Percentiles rank a stretch among this genome's conserved stretches.
Conservation (phyloP, 1,284 basidiomycete species). For the Xanthoconium separans region DNA sequence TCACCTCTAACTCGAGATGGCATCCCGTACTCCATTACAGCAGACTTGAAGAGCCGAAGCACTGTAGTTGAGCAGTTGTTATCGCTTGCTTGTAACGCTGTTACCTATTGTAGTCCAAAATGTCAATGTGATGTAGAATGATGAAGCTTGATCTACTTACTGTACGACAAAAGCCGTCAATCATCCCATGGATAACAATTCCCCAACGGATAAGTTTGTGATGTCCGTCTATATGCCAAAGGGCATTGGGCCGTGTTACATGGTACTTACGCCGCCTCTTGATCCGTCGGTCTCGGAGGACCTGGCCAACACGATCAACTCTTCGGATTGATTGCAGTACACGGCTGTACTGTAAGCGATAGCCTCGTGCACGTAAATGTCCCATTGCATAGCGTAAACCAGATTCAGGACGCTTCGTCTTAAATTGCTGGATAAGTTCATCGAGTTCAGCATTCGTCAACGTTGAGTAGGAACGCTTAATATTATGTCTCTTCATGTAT, state of each 20-base stretch:
- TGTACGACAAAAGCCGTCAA: conserved; percentile 42
- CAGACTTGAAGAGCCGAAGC: conserved; percentile 20
- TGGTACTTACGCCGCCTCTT: conserved; percentile 34
- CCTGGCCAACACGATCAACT: conserved; percentile 3
- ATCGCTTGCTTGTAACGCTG: conserved; percentile 13
- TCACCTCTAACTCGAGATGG: conserved; percentile 25
- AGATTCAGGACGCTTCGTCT: conserved; percentile 16
- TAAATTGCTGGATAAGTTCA: conserved; percentile 19
- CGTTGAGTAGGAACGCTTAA: conserved; percentile 11
- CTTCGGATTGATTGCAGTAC: neutral
- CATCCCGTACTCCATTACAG: neutral
- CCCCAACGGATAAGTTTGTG: conserved; percentile 49
- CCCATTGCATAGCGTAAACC: conserved; percentile 26
- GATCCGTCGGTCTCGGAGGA: neutral
- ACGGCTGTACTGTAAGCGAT: conserved; percentile 14
- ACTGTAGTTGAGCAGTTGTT: conserved; percentile 35
- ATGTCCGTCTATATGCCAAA: conserved; percentile 11
- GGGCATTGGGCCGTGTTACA: conserved; percentile 36
- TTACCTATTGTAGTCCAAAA: neutral
- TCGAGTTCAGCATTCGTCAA: conserved; percentile 24
- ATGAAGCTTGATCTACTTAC: conserved; percentile 22
- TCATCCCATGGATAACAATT: conserved; percentile 47
- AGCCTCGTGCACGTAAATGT: conserved; percentile 12
- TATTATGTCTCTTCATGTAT: conserved; percentile 16
- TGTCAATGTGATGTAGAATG: neutral